Evolutionary conservation across 2,329 filamentous ascomycete genomes (phyloP).

Genomic region (Colletotrichum godetiae): DNA sequence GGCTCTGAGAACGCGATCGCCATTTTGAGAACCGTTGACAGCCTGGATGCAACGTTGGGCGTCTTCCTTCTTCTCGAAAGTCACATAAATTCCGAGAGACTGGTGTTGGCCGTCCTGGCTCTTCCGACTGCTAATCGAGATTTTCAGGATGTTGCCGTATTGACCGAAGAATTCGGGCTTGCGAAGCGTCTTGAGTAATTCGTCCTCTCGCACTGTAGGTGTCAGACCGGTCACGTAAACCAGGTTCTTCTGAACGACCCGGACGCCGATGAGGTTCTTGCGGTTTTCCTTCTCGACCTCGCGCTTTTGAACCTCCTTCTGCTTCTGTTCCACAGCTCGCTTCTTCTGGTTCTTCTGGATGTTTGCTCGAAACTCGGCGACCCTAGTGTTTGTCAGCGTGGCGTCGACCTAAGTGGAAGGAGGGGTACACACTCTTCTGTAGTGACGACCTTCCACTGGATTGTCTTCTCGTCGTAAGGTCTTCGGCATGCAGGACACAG

Average conservation of each 20-base stretch:
- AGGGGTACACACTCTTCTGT: slow-evolving; percentile 82
- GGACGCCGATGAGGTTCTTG: slow-evolving; percentile 94
- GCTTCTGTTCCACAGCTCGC: slow-evolving; percentile 81
- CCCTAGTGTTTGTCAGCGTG: slow-evolving; percentile 57
- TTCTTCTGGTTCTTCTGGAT: slow-evolving; percentile 94
- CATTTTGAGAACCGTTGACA: slow-evolving; percentile 92
- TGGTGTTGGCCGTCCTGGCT: slow-evolving; percentile 80
- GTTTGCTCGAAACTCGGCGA: slow-evolving; percentile 80
- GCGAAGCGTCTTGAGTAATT: slow-evolving; percentile 88
- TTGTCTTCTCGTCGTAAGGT: slow-evolving; percentile 96
- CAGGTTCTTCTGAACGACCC: slow-evolving; percentile 97
- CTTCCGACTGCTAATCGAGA: slow-evolving; percentile 97
- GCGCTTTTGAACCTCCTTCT: slow-evolving; percentile 95
- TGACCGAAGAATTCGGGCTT: slow-evolving; percentile 96
- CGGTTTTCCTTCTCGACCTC: slow-evolving; percentile 96
- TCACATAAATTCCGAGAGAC: slow-evolving; percentile 98
- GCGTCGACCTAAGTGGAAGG: not conserved
- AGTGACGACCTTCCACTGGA: slow-evolving; percentile 95
- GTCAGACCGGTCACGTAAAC: slow-evolving; percentile 97
- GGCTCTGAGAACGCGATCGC: slow-evolving; percentile 84
- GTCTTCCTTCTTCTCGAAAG: slow-evolving; percentile 91
- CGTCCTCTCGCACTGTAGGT: slow-evolving; percentile 91
- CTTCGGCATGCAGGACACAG: slow-evolving; percentile 97
- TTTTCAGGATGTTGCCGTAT: slow-evolving; percentile 98
- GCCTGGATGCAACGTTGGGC: slow-evolving; percentile 90